A percentile compares a stretch with the other conserved stretches of the same genome.
Conservation (phyloP, 208 protist species). For the Acanthamoeba healyi region DNA sequence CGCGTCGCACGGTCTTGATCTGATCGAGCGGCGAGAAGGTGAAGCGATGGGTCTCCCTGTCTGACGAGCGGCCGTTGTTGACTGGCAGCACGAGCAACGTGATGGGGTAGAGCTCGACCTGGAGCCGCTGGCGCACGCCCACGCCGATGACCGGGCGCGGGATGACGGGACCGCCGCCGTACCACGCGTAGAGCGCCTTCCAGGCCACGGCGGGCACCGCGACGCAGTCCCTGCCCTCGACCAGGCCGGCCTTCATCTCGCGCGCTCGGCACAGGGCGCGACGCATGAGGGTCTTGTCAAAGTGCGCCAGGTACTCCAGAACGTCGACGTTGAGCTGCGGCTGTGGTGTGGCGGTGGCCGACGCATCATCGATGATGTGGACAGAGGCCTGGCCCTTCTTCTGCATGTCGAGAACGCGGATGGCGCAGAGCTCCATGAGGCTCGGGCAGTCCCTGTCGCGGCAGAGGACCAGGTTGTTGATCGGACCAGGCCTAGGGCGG, state of each 20-base stretch:
- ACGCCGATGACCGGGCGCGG: slow-evolving; percentile 33
- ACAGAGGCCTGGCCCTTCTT: slow-evolving; percentile 1
- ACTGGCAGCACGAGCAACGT: not conserved
- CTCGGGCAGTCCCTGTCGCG: not conserved
- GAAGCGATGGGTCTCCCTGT: slow-evolving; percentile 44
- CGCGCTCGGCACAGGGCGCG: slow-evolving; percentile 32
- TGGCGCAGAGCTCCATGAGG: slow-evolving; percentile 30
- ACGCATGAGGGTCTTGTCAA: slow-evolving; percentile 49
- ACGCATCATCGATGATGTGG: not conserved
- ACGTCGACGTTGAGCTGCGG: slow-evolving; percentile 48
- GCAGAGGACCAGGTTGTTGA: slow-evolving; percentile 20
- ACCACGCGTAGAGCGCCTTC: slow-evolving; percentile 24
- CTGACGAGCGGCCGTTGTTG: slow-evolving; percentile 1
- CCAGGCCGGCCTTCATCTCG: slow-evolving; percentile 15
- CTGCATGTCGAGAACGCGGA: slow-evolving; percentile 21
- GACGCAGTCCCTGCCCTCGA: slow-evolving; percentile 44
- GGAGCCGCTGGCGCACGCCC: not conserved
- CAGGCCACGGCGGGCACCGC: slow-evolving; percentile 16
- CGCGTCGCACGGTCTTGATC: not conserved
- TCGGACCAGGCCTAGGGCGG: not conserved
- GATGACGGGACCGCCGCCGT: slow-evolving; percentile 30
- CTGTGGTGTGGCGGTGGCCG: not conserved
- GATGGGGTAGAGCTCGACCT: slow-evolving; percentile 73
- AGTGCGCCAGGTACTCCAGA: not conserved
- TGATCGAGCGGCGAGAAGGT: slow-evolving; percentile 55